A percentile compares a stretch with the other conserved stretches of the same genome.
Conservation (phyloP, 176 grass and related monocot species). For the Oryza longistaminata region DNA sequence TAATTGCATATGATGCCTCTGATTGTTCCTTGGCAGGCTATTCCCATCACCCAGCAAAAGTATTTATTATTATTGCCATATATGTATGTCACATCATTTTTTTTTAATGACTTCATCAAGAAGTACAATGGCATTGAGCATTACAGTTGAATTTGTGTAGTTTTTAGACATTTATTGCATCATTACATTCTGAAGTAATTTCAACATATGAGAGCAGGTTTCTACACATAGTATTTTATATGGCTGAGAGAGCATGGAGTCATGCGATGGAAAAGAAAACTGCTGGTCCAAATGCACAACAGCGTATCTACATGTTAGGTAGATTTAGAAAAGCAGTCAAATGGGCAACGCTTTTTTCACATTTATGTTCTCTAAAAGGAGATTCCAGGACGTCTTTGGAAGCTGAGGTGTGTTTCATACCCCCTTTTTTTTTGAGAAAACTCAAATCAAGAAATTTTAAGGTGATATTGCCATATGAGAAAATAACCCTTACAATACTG, state of each 20-base stretch:
- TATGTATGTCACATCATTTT: not conserved
- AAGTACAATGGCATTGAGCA: not conserved
- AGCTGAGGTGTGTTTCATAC: conserved; percentile 65
- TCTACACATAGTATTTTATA: conserved; percentile 91
- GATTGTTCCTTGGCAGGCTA: not conserved
- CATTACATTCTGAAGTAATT: conserved; percentile 17
- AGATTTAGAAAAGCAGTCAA: conserved; percentile 95
- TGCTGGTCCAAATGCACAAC: conserved; percentile 75
- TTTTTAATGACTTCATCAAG: not conserved
- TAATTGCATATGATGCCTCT: not conserved
- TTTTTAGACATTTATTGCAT: not conserved
- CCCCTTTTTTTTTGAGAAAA: not conserved
- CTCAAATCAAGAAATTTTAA: not conserved
- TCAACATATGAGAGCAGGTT: conserved; percentile 53
- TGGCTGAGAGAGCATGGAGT: conserved; percentile 96
- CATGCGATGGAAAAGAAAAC: conserved; percentile 99
- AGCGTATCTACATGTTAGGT: conserved; percentile 91
- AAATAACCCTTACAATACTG: not conserved
- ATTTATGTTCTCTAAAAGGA: conserved; percentile 88
- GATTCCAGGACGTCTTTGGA: conserved; percentile 96
- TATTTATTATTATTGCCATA: conserved; percentile 3
- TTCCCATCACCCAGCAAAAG: not conserved
- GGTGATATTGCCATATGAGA: not conserved
- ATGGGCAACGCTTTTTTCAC: conserved; percentile 84
- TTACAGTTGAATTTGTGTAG: not conserved